phyloP scores from a whole-genome alignment of 352 stramenopile species.

The Pythium aristosporum region DNA sequence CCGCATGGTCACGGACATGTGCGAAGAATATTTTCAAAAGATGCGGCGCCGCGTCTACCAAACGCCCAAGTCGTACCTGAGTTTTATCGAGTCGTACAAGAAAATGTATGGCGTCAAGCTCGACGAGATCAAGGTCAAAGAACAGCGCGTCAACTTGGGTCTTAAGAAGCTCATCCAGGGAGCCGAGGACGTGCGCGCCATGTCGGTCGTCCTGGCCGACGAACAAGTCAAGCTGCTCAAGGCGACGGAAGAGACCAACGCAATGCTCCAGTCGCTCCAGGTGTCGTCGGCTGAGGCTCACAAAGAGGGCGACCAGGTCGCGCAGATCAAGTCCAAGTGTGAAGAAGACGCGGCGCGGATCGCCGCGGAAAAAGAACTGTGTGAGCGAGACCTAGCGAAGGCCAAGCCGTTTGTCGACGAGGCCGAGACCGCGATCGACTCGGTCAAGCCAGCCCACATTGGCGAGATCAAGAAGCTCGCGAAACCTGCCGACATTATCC shows the following conservation, averaged over 20 bases:
- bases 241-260: constrained; percentile 96
- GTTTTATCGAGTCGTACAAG: constrained; percentile 98
- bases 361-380: constrained; percentile 94
- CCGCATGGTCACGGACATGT: constrained; percentile 96
- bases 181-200: constrained; percentile 95
- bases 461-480: constrained; percentile 98
- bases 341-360: constrained; percentile 95
- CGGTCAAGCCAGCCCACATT: constrained; percentile 97
- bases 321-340: constrained; percentile 96
- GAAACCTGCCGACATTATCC: constrained; percentile 98
- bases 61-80: constrained; percentile 98
- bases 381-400: constrained; percentile 96
- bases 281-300: constrained; percentile 95
- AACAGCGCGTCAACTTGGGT: constrained; percentile 95
- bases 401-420: constrained; percentile 97
- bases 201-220: constrained; percentile 96
- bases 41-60: constrained; percentile 98
- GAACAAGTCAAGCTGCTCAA: constrained; percentile 97
- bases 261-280: constrained; percentile 96
- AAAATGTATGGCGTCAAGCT: constrained; percentile 95
- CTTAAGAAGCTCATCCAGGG: constrained; percentile 98
- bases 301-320: constrained; percentile 96
- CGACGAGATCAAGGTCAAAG: constrained; percentile 95
- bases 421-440: constrained; percentile 97
- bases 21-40: constrained; percentile 98